Evolutionary conservation across 169 alveolate genomes (phyloP).

Genomic region (Neospora caninum): DNA sequence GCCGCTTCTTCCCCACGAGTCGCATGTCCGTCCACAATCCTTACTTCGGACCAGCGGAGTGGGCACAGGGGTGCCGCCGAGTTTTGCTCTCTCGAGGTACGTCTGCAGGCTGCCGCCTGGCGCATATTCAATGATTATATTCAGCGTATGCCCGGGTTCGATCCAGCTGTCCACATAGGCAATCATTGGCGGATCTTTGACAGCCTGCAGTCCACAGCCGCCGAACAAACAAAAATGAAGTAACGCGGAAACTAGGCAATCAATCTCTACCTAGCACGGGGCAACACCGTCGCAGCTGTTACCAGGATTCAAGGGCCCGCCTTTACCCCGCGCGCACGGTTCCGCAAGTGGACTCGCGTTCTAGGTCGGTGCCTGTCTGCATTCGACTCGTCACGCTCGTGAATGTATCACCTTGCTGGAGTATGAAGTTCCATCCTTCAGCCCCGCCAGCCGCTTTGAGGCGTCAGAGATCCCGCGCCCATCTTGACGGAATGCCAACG

Average conservation of each 20-base stretch:
- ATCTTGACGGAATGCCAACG: too few relatives aligned
- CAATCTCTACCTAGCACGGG: too few relatives aligned
- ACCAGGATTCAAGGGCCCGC: too few relatives aligned
- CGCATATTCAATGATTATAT: slow-evolving; percentile 17
- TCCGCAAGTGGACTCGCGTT: too few relatives aligned
- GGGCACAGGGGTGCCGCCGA: neutral
- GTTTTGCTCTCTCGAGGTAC: neutral
- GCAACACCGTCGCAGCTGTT: too few relatives aligned
- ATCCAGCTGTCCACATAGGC: slow-evolving; percentile 24
- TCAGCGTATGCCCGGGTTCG: slow-evolving; percentile 12
- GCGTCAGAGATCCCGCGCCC: too few relatives aligned
- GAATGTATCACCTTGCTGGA: neutral
- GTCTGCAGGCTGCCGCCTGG: slow-evolving; percentile 20
- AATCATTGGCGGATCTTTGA: slow-evolving; percentile 38
- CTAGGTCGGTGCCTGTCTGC: too few relatives aligned
- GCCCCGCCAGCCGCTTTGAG: neutral
- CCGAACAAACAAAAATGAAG: neutral
- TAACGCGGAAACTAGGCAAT: too few relatives aligned
- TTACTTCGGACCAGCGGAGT: neutral
- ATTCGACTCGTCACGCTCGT: too few relatives aligned
- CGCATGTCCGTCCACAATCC: neutral
- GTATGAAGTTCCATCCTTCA: too few relatives aligned
- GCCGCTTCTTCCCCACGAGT: too few relatives aligned
- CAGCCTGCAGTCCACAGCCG: neutral
- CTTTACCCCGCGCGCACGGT: too few relatives aligned